Conservation (phyloP, 163 green algal genomes). For the Scenedesmus sp. region DNA sequence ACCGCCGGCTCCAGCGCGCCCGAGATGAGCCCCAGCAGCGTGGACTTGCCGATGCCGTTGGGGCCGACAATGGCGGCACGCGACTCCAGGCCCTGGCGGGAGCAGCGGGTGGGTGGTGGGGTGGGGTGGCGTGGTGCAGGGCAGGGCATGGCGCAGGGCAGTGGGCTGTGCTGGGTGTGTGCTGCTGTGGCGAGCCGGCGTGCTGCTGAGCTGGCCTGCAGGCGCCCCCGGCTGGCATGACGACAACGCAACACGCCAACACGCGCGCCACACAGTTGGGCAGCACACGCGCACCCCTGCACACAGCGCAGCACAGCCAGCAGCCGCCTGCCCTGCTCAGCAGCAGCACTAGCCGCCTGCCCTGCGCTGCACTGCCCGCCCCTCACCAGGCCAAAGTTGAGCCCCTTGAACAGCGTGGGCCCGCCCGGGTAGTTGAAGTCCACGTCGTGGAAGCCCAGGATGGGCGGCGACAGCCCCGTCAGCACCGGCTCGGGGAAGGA, state of each 20-base stretch:
- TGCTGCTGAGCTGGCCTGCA: too few species aligned
- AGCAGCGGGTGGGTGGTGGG: too few species aligned
- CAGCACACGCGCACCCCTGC: too few species aligned
- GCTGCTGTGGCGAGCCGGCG: too few species aligned
- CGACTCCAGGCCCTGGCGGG: constrained; percentile 78
- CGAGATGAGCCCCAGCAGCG: constrained; percentile 96
- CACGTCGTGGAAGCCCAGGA: constrained; percentile 83
- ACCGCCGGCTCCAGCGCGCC: constrained; percentile 88
- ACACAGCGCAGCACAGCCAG: too few species aligned
- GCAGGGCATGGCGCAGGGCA: too few species aligned
- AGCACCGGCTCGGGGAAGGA: constrained; percentile 69
- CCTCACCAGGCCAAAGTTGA: constrained; percentile 91
- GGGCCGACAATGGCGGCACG: constrained; percentile 85
- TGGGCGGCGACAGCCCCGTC: constrained; percentile 74
- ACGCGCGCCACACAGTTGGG: too few species aligned
- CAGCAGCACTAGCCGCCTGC: neutral
- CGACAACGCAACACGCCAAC: too few species aligned
- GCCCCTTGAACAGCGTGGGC: constrained; percentile 64
- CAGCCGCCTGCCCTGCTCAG: neutral
- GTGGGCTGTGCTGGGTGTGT: too few species aligned
- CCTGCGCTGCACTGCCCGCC: neutral
- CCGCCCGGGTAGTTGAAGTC: constrained; percentile 78
- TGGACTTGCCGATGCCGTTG: constrained; percentile 93
- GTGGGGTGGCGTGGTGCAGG: too few species aligned
- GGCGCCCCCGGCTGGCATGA: too few species aligned